Percentiles rank a stretch among this genome's conserved stretches.
phyloP scores from a whole-genome alignment of 2,329 filamentous ascomycete species.

The Cercospora janseana region DNA sequence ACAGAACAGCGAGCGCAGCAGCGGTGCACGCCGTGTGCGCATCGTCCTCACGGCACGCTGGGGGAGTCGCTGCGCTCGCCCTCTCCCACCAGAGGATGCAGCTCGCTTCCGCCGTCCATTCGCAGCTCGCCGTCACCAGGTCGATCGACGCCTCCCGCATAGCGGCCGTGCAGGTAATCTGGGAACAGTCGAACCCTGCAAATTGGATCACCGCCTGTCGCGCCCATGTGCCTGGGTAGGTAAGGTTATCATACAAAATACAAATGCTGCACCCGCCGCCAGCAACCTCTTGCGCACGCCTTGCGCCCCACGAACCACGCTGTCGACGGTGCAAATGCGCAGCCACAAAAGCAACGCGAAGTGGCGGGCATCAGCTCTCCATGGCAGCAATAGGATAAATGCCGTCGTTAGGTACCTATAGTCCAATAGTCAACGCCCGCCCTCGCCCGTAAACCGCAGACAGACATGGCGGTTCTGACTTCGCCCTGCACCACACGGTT shows the following conservation, averaged over 20 bases:
- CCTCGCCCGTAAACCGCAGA: no score
- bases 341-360: background rate
- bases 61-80: background rate
- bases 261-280: background rate
- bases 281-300: background rate
- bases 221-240: conserved; percentile 5
- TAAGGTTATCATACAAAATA: no score
- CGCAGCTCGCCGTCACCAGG: background rate
- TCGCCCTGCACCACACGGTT: no score
- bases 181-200: conserved; percentile 5
- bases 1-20: background rate
- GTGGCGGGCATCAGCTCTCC: background rate
- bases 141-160: conserved; percentile 2
- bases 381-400: conserved; percentile 2
- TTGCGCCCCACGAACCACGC: background rate
- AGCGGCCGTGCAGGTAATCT: background rate
- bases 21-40: background rate
- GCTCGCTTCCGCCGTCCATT: conserved; percentile 1
- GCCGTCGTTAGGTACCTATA: background rate
- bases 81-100: no score
- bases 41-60: background rate
- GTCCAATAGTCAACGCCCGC: conserved; percentile 4
- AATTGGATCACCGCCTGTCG: background rate
- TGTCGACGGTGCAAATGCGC: background rate
- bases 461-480: no score